Evolutionary conservation across 805 yeast species (phyloP).

Genomic region (Candida mattraensis): DNA sequence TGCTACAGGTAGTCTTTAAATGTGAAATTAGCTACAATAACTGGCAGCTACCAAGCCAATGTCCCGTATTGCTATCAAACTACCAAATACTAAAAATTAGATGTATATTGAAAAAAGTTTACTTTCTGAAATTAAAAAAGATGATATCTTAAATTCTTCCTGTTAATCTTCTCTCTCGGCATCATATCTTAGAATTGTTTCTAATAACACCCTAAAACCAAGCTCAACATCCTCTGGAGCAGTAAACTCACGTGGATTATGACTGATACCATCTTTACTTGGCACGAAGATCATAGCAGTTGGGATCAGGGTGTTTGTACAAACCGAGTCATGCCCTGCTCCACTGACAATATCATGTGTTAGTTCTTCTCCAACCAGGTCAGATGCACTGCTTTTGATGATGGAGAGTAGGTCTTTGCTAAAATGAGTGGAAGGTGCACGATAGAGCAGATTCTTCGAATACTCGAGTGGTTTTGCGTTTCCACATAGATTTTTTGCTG

Average conservation of each 20-base stretch:
- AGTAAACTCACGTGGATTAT: slow-evolving; percentile 65
- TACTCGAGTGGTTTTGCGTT: slow-evolving; percentile 42
- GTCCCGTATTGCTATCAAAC: too few species aligned
- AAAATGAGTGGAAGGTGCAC: slow-evolving; percentile 59
- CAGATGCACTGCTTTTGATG: slow-evolving; percentile 52
- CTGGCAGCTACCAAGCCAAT: too few species aligned
- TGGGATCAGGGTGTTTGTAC: slow-evolving; percentile 55
- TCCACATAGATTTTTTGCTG: slow-evolving; percentile 28
- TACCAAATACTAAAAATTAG: too few species aligned
- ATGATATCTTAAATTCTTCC: too few species aligned
- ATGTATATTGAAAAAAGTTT: too few species aligned
- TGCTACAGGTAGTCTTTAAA: background rate
- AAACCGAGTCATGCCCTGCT: slow-evolving; percentile 75
- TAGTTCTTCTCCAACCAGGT: slow-evolving; percentile 45
- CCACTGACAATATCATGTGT: slow-evolving; percentile 57
- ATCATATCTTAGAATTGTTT: slow-evolving; percentile 40
- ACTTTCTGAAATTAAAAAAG: too few species aligned
- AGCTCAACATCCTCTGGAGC: slow-evolving; percentile 62
- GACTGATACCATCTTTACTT: slow-evolving; percentile 63
- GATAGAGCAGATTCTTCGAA: slow-evolving; percentile 33
- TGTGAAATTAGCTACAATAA: too few species aligned
- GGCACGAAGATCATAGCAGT: slow-evolving; percentile 78
- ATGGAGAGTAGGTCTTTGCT: slow-evolving; percentile 50
- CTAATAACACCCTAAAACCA: slow-evolving; percentile 58
- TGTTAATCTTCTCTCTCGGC: too few species aligned